Evolutionary conservation across 2,329 filamentous ascomycete genomes (phyloP).

Genomic region (Ophiocordyceps robertsii): DNA sequence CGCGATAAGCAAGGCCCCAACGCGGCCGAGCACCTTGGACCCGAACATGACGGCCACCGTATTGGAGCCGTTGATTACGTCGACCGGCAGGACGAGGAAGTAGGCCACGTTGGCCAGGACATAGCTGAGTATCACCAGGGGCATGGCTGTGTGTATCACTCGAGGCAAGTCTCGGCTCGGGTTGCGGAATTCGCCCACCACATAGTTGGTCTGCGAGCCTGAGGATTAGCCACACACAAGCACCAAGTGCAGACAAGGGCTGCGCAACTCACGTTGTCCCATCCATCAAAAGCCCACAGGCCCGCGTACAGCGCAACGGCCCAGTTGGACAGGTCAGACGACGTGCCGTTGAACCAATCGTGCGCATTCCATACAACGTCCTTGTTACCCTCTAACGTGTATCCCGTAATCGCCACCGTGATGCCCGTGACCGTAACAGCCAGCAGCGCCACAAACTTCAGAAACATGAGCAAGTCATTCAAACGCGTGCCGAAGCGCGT

Average conservation of each 20-base stretch:
- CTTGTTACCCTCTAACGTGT: slow-evolving; percentile 61
- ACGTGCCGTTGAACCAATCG: slow-evolving; percentile 82
- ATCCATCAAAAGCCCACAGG: slow-evolving; percentile 95
- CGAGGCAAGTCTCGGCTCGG: slow-evolving; percentile 79
- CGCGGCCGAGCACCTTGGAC: slow-evolving; percentile 71
- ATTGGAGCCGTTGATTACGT: slow-evolving; percentile 73
- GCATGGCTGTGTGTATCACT: slow-evolving; percentile 94
- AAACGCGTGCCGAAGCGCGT: slow-evolving; percentile 77
- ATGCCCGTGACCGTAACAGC: slow-evolving; percentile 80
- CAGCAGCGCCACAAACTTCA: slow-evolving; percentile 85
- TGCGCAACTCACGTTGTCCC: slow-evolving; percentile 77
- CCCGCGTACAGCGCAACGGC: slow-evolving; percentile 91
- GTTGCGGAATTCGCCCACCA: slow-evolving; percentile 92
- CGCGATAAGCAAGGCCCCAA: slow-evolving; percentile 72
- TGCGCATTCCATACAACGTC: slow-evolving; percentile 77
- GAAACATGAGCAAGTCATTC: slow-evolving; percentile 89
- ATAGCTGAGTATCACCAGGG: slow-evolving; percentile 81
- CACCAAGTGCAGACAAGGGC: not conserved
- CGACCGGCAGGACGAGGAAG: slow-evolving; percentile 78
- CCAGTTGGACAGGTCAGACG: slow-evolving; percentile 68
- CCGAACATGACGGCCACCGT: slow-evolving; percentile 96
- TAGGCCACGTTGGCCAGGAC: slow-evolving; percentile 86
- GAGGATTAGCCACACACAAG: slow-evolving; percentile 4
- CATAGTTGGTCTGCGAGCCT: slow-evolving; percentile 70
- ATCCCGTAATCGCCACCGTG: slow-evolving; percentile 76